Evolutionary conservation across 192 early-diverging fungal species (phyloP), one percentile per base, ranked within the genome.

Genomic region (Entophlyctis helioformis): DNA sequence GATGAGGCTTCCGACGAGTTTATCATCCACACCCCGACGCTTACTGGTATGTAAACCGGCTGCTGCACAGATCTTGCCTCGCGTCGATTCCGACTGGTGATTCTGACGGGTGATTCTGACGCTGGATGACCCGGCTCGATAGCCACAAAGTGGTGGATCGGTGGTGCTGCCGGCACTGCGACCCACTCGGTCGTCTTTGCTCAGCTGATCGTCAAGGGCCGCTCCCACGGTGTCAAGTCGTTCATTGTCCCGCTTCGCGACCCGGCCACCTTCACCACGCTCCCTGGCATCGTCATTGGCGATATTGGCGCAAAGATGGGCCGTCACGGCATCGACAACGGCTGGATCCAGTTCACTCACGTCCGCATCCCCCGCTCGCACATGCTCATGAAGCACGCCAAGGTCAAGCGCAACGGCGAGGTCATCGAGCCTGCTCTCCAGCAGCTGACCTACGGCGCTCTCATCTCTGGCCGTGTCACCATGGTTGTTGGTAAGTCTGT

Each of bases 111-210:
- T n/a, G n/a, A n/a, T n/a, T n/a, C n/a, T n/a, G n/a, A n/a, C n/a
- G n/a, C n/a, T n/a, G n/a, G n/a, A n/a, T n/a, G n/a, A n/a, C n/a
- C n/a, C n/a, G n/a, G n/a, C n/a, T n/a, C 18, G 16, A 80, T 78
- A 9, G 80, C 85, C 24, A 94, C 88, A 35, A 91, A 94, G 65
- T 94, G 90, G 90, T 94, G 90, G 90, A 94, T 94, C 59, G 90
- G 90, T 51, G 87, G 86, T 43, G 90, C 90, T 13, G 90, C 87
- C n/a, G 85, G 88, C 52, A 82, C 83, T 9, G 87, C 87, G 29
- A 88, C 86, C 1, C 81, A 88, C 83, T 85, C 75, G 29, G 70
- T 80, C 15, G 81, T 87, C 7, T 89, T 86, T 56, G 88, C 87
- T 11, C 85, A 88, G 64, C 74, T 91, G 25, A 61, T 83, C 23